Base-by-base conservation (phyloP, 176 grass and related monocot genomes). In the Ampelocalamus luodianensis region DNA sequence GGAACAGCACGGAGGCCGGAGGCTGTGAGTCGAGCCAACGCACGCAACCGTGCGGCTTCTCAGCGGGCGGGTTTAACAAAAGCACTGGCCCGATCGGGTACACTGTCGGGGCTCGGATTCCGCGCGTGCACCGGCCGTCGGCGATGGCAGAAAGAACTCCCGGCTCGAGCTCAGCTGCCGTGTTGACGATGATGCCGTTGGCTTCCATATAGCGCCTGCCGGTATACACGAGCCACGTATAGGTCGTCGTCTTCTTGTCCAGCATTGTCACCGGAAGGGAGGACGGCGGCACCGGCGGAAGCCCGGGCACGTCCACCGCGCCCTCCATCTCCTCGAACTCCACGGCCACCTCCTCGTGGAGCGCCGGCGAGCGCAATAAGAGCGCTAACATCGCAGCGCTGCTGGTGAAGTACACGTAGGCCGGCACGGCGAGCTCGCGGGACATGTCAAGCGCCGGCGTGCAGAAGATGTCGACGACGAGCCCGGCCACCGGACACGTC, bases 21-120 rank as follows among this genome's bases (percentile, higher is more conserved):
- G 87, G 89, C 29, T 89, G 92, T 11, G 54, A 13, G 50, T 91
- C 84, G 46, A 94, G 85, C 92, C 89, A 94, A 40, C 26, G 71
- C 10, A 92, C 1, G 80, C 87, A 90, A 61, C 87, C 79, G 43
- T 94, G 81, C 16, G 22, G 29, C 18, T 16, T 10, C 68, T 65
- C 22, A 3, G 46, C 1, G 22, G 76, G 44, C 5, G 49, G 14
- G 14, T 73, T 37, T 0, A 76, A 22, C 18, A 61, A 36, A 76
- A 65, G 26, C 22, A 86, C 54, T 2, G 86, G 86, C 0, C 90
- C 91, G 8, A 92, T 23, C 0, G 91, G 36, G 78, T 87, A 87
- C 12, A 92, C 68, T 0, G 50, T 2, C n/a, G 84, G 76, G 3
- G 75, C 18, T 3, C 2, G 56, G 40, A 5, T 8, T 6, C 79